Base-by-base conservation (phyloP, 176 grass and related monocot species). In the Bromus sterilis region DNA sequence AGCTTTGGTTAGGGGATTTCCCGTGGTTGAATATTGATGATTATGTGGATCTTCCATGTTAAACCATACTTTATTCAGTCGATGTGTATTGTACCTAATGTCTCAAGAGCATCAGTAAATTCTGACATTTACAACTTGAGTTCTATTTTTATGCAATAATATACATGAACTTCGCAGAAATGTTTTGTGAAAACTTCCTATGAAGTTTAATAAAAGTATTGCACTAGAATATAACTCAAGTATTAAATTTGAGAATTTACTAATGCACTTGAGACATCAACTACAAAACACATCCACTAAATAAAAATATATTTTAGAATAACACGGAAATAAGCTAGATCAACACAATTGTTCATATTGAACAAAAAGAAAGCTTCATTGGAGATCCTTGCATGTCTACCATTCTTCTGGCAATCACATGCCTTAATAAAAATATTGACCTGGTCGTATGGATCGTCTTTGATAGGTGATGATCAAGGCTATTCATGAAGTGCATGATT, bases 401-500 rank as follows among this genome's bases (percentile, higher is more conserved):
- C 39, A 39, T 66, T 71, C 7, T 55, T 6, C 20, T 33, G 4
- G 23, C 7, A 42, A 36, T 23, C 53, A 79, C 65, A 61, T 4
- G 55, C 77, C 29, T 49, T 71, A n/a, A 63, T 48, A 56, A 82
- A 76, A 3, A 92, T 81, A 20, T 89, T 87, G 7, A 91, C 21
- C 53, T 89, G 71, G 35, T 83, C 88, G 66, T 86, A 89, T 40
- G 80, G 40, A 80, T 80, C 77, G 31, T 93, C 81, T 1, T 64
- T 56, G 1, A 3, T 1, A 4, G 42, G 15, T 43, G 25, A 10
- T 84, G 63, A 39, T 80, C 83, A 10, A 64, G 73, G 7, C 83
- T 74, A 58, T 79, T 84, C 68, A 93, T 73, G 29, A 80, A 61
- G 5, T 69, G 83, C 16, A 87, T 90, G 64, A 15, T 80, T 66